Evolutionary conservation across 2,329 filamentous ascomycete genomes (phyloP), one percentile per base, ranked within the genome.

Genomic region (Xylaria sp.): DNA sequence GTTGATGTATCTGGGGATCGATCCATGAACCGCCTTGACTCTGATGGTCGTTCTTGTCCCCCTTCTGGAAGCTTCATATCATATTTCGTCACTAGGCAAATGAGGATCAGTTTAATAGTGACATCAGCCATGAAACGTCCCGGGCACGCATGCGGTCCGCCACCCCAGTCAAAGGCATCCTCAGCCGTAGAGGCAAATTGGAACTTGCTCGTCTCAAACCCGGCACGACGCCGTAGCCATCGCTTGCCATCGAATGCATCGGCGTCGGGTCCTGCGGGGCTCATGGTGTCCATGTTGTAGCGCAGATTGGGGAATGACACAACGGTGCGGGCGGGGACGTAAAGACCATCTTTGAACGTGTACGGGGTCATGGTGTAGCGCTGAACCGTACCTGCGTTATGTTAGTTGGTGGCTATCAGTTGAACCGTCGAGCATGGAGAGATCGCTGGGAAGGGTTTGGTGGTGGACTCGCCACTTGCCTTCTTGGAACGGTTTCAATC

Each of bases 111-210:
- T 66, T 74, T 73, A 61, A 74, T 68, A 4, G 64, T 68, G 20
- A 67, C 55, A 15, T 71, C 55, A 11, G 69, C 71, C 65, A 71
- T 63, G 64, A 71, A 71, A 33, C 71, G 67, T 38, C 72, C 69
- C 15, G 71, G 71, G 15, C 72, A 74, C 13, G 69, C 70, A 38
- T 73, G 71, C 5, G 63, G 69, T 0, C 72, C 71, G 1, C 58
- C 59, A n/a, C 71, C 71, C 71, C 69, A 73, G 10, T 67, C 63
- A 15, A 73, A 61, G 50, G 63, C 64, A 54, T 74, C 71, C 51
- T 72, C 70, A 31, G 70, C 61, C 31, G 65, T 65, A 7, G 70
- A 72, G 9, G 71, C 69, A 33, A 74, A 73, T 31, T 73, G 68
- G 45, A 69, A 74, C 47, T 72, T 72, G 70, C 63, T 72, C 9